Evolutionary conservation across 2,329 filamentous ascomycete species (phyloP), one percentile per base, ranked within the genome.

Genomic region (Alternaria sp.): DNA sequence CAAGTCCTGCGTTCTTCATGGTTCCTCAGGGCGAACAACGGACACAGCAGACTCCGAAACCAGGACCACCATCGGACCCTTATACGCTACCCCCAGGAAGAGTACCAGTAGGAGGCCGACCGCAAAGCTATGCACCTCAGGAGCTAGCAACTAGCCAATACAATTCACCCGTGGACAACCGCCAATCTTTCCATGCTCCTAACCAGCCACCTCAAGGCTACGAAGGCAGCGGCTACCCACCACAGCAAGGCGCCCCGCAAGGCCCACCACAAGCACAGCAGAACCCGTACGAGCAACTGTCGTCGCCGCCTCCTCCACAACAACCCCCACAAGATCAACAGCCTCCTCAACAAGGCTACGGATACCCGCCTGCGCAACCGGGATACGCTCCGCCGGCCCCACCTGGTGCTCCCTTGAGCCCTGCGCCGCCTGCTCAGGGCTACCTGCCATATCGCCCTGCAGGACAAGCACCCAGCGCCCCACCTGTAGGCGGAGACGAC

Each of bases 81-180:
- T 77, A 81, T 71, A 64, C 74, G 66, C 57, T 77, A 57, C 68
- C 79, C 71, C 72, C 78, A 73, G 69, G 68, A 3, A 67, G 72
- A 34, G 66, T 76, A 2, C 71, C 73, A 17, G 65, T 68, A 33
- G 72, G 66, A 11, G 72, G 62, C 1, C 71, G 77, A 21, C 75
- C 76, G 3, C 75, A 76, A 46, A 78, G 75, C 51, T 78, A 72
- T 45, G 76, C 69, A 10, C 81, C 81, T 5, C 81, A 83, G 58
- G 81, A 83, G 66, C 72, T 83, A 17, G 77, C 80, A 17, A 81
- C 80, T 4, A 74, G 77, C 10, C 77, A 79, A 26, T 82, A 79
- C 58, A 81, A 83, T 61, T 81, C 79, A 7, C 81, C 81, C 1
- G 66, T 80, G 3, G 81, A 82, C 61, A 78, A 77, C 58, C 71